A percentile compares a stretch with the other conserved stretches of the same genome.
Conservation (phyloP, 306 rosid genomes). For the Vigna nakashimae region DNA sequence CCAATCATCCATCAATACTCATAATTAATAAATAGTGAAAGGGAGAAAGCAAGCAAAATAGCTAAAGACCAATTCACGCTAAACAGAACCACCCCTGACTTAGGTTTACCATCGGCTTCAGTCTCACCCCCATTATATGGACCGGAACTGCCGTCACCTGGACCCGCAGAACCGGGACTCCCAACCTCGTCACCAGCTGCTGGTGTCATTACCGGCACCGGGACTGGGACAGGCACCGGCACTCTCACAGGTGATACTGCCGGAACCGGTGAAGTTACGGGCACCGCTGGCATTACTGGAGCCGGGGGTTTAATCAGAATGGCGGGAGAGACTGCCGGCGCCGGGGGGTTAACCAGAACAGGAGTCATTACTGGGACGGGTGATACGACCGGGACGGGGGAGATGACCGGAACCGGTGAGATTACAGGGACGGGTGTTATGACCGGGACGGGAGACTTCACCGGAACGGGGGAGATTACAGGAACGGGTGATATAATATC, state of each 20-base stretch:
- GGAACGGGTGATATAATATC: not conserved
- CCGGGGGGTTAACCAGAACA: not conserved
- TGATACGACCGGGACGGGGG: not conserved
- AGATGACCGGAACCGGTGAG: not conserved
- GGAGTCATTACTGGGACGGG: not conserved
- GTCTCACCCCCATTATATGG: no score
- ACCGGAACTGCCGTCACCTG: not conserved
- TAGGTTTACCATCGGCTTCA: not conserved
- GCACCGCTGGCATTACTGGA: not conserved
- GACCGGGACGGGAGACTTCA: not conserved
- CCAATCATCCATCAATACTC: not conserved
- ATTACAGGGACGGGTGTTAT: not conserved
- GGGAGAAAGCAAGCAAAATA: constrained; percentile 14
- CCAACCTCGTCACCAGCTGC: not conserved
- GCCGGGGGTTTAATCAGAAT: not conserved
- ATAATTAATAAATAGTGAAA: not conserved
- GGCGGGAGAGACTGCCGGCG: not conserved
- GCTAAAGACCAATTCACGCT: constrained; percentile 5
- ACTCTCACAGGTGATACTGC: no score
- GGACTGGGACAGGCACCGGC: not conserved
- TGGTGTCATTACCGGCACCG: not conserved
- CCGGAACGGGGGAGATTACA: not conserved
- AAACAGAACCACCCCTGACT: constrained; percentile 11
- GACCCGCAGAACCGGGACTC: not conserved
- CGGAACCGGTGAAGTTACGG: not conserved